Evolutionary conservation across 345 rosid genomes (phyloP), one percentile per base, ranked within the genome.

Genomic region (Kandelia obovata): DNA sequence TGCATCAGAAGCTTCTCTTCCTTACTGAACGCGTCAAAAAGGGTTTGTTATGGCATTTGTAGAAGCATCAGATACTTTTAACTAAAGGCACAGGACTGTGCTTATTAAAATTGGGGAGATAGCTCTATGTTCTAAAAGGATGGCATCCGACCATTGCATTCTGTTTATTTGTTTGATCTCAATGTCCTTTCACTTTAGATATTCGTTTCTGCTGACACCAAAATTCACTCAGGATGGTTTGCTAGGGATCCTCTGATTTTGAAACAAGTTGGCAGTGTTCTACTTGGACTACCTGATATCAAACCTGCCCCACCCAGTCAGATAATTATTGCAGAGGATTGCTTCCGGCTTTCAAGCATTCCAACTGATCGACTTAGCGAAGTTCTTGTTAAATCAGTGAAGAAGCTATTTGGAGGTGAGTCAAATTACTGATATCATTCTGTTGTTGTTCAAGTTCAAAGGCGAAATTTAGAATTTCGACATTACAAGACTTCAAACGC

Each of bases 191-290:
- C 16, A 15, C 25, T 26, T 53, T 26, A 10, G 15, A 23, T 55
- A 30, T 35, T 65, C 21, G 31, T 59, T 62, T 6, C 19, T 56
- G 74, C 62, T 62, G 62, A 66, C 37, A 21, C 17, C 25, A 59
- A 66, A 23, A 72, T 39, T 75, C 57, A 23, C 70, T 7, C 79
- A 94, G 98, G 97, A 71, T 94, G 97, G 97, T 91, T 94, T 86
- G 92, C 98, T 63, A 66, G 89, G 77, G 90, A 91, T 65, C 89
- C 96, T 25, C 61, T 61, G 58, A 81, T 81, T 75, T 78, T 94
- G 73, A 94, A 79, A 73, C 77, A 64, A 5, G 89, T 94, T 53
- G 97, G 98, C 11, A 77, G 49, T 5, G 77, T 82, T 67, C 88
- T 94, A 10, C 81, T 94, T 53, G 79, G 79, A 78, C 78, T 79